These are phyloP conservation scores for Blyttiomyces sp. DNA, from an alignment of 371 early-diverging fungal species.

Conservation along the genomic window DNA sequence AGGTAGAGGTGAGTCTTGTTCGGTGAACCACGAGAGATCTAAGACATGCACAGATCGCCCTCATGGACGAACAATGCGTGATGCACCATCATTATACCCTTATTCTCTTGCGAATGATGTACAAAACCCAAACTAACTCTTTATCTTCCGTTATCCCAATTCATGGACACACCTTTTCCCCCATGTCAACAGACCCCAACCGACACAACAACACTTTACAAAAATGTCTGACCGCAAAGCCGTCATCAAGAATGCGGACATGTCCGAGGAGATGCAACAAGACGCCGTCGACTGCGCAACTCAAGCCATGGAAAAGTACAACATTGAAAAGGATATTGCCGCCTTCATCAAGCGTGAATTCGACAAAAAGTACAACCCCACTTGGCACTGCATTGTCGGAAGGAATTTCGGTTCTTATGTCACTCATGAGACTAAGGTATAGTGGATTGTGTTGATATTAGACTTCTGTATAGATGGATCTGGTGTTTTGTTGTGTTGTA, in stretches of 20 bases:
- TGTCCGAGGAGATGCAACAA: conserved; percentile 95
- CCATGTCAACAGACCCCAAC: neutral
- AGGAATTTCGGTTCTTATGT: conserved; percentile 97
- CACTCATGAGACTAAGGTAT: conserved; percentile 85
- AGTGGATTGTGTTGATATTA: conserved; percentile 12
- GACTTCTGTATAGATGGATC: neutral
- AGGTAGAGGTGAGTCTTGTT: too few species aligned
- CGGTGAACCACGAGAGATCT: too few species aligned
- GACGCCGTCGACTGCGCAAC: conserved; percentile 90
- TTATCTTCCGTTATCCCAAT: too few species aligned
- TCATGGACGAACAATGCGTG: too few species aligned
- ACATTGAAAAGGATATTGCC: conserved; percentile 96
- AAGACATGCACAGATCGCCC: too few species aligned
- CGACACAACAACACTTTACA: neutral
- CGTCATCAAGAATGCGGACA: conserved; percentile 95
- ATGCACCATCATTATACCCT: too few species aligned
- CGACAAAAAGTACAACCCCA: conserved; percentile 94
- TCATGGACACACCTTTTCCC: neutral
- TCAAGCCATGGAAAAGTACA: conserved; percentile 89
- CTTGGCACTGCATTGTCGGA: conserved; percentile 98
- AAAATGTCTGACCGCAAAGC: conserved; percentile 79
- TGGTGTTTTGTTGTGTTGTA: neutral
- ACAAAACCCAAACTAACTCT: too few species aligned
- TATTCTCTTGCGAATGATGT: too few species aligned
- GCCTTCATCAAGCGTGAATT: conserved; percentile 96